A percentile compares a stretch with the other conserved stretches of the same genome.
phyloP scores from a whole-genome alignment of 1,139 yeast species.

The Waltiozyma solani region DNA sequence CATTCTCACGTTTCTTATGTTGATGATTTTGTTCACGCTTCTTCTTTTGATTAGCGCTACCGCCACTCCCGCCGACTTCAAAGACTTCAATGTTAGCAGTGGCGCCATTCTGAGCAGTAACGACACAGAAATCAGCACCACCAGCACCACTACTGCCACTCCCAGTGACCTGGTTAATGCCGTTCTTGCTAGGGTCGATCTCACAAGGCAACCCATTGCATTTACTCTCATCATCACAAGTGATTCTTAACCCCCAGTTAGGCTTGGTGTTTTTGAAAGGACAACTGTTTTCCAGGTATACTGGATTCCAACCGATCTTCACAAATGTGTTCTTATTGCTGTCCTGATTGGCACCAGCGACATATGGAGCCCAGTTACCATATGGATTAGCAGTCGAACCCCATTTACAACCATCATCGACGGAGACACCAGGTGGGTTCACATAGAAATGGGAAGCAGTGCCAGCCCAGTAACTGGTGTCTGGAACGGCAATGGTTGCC shows the following conservation, averaged over 20 bases:
- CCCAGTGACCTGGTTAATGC: constrained; percentile 41
- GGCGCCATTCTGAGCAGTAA: constrained; percentile 58
- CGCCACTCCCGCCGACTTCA: constrained; percentile 19
- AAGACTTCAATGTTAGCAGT: constrained; percentile 70
- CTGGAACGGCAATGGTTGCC: constrained; percentile 71
- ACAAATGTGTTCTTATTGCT: constrained; percentile 57
- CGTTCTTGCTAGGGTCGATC: constrained; percentile 60
- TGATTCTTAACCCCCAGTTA: constrained; percentile 58
- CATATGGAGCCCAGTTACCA: constrained; percentile 92
- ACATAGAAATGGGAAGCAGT: constrained; percentile 85
- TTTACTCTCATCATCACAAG: constrained; percentile 55
- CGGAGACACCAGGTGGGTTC: constrained; percentile 78
- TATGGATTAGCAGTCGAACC: constrained; percentile 54
- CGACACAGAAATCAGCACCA: constrained; percentile 72
- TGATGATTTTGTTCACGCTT: constrained; percentile 2
- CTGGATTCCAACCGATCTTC: constrained; percentile 88
- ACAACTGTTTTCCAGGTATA: constrained; percentile 49
- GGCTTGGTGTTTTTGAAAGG: constrained; percentile 50
- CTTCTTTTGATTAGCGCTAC: neutral
- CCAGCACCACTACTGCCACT: constrained; percentile 39
- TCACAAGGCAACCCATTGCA: constrained; percentile 75
- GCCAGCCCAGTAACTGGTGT: constrained; percentile 57
- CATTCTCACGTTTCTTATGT: neutral
- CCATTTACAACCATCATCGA: constrained; percentile 78
- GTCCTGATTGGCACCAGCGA: constrained; percentile 83